Conservation (phyloP, 2,329 filamentous ascomycete species). For the Madurella mycetomatis region DNA sequence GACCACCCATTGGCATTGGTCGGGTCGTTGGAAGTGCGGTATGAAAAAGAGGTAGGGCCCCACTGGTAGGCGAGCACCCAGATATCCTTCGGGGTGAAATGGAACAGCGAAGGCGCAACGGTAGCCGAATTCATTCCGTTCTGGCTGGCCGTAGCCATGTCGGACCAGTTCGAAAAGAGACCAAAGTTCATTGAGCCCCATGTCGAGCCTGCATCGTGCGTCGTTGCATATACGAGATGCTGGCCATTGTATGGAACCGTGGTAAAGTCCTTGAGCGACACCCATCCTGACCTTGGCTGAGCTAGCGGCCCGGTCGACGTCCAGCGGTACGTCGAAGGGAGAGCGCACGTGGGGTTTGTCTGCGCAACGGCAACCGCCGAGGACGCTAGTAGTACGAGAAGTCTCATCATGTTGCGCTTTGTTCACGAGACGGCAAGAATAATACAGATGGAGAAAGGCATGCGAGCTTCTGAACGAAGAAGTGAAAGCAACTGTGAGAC, state of each 20-base stretch:
- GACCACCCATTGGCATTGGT: slow-evolving; percentile 56
- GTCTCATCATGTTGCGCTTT: not conserved
- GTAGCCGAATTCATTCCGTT: slow-evolving; percentile 43
- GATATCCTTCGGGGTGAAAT: slow-evolving; percentile 55
- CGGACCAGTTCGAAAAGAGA: slow-evolving; percentile 48
- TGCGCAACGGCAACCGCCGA: slow-evolving; percentile 1
- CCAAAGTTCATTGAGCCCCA: slow-evolving; percentile 59
- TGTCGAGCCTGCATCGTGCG: slow-evolving; percentile 37
- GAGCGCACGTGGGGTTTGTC: slow-evolving; percentile 43
- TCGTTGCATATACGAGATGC: slow-evolving; percentile 58
- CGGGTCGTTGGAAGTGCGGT: slow-evolving; percentile 55
- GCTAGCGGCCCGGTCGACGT: slow-evolving; percentile 48
- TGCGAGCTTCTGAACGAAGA: no score
- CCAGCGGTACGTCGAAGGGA: slow-evolving; percentile 54
- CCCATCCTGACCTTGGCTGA: slow-evolving; percentile 49
- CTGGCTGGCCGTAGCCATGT: slow-evolving; percentile 49
- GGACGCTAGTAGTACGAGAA: slow-evolving; percentile 9
- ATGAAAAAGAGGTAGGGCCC: slow-evolving; percentile 56
- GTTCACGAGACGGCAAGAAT: not conserved
- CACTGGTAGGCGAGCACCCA: slow-evolving; percentile 67
- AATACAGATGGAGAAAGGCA: no score
- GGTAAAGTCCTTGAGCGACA: slow-evolving; percentile 60
- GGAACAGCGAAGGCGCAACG: slow-evolving; percentile 60
- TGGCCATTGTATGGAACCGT: slow-evolving; percentile 50
- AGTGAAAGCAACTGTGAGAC: no score